Evolutionary conservation across 129 eudicot genomes (phyloP).

Genomic region (Flaveria bidentis): DNA sequence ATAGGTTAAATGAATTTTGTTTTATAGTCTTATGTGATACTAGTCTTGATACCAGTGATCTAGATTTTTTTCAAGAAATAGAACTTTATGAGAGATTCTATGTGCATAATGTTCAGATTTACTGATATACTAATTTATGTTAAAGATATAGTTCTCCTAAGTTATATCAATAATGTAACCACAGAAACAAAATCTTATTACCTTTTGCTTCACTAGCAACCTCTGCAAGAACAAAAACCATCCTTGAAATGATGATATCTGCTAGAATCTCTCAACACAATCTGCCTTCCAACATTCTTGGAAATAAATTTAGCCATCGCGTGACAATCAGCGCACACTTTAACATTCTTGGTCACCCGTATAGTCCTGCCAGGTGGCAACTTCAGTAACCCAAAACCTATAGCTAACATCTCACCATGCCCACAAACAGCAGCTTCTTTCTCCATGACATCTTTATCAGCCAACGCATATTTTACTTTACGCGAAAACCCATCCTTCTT

Average conservation of each 20-base stretch:
- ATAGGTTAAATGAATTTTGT: too few species aligned
- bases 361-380: constrained; percentile 53
- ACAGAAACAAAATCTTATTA: neutral
- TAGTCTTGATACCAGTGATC: too few species aligned
- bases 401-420: constrained; percentile 67
- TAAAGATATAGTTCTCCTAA: neutral
- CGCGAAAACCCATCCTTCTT: constrained; percentile 40
- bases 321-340: constrained; percentile 63
- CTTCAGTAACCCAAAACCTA: constrained; percentile 58
- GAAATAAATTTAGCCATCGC: constrained; percentile 67
- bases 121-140: neutral
- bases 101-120: too few species aligned
- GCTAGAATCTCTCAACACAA: constrained; percentile 58
- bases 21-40: too few species aligned
- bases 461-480: constrained; percentile 34
- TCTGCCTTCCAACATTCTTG: constrained; percentile 52
- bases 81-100: too few species aligned
- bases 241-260: constrained; percentile 76
- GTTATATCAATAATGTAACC: too few species aligned
- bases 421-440: constrained; percentile 55
- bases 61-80: too few species aligned
- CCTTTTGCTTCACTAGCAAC: constrained; percentile 43
- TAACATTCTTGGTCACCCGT: constrained; percentile 59
- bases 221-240: constrained; percentile 75
- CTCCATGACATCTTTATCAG: constrained; percentile 46